Percentiles rank a stretch among this genome's conserved stretches.
Evolutionary conservation across 768 basidiomycete species (phyloP).

Genomic region (Macrocybe gigantea): DNA sequence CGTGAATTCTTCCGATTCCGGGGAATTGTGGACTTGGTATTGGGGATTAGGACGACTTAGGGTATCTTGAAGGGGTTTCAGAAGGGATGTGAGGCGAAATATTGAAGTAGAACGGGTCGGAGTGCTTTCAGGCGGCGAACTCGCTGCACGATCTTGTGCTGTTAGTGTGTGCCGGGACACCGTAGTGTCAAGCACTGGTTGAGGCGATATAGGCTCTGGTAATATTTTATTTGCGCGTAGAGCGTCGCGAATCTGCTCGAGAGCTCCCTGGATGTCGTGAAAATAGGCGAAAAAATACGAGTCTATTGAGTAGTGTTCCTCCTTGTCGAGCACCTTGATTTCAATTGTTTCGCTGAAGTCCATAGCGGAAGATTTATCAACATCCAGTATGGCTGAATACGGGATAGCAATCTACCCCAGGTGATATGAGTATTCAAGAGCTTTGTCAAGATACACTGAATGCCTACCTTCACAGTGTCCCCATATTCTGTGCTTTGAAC

Average conservation of each 20-base stretch:
- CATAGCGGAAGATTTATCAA: constrained; percentile 83
- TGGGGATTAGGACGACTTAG: constrained; percentile 19
- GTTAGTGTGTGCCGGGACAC: constrained; percentile 28
- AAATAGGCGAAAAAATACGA: constrained; percentile 97
- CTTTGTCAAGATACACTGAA: neutral
- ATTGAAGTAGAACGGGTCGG: constrained; percentile 32
- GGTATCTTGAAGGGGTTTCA: constrained; percentile 64
- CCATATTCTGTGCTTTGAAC: constrained; percentile 94
- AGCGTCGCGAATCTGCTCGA: constrained; percentile 77
- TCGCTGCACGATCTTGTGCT: constrained; percentile 35
- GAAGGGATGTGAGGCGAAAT: constrained; percentile 60
- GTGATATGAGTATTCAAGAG: neutral
- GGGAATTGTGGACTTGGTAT: constrained; percentile 23
- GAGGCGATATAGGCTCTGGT: constrained; percentile 25
- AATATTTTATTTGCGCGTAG: constrained; percentile 51
- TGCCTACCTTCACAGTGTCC: constrained; percentile 81
- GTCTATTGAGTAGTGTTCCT: constrained; percentile 72
- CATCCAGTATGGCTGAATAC: constrained; percentile 81
- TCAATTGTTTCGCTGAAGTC: constrained; percentile 97
- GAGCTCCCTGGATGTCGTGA: constrained; percentile 67
- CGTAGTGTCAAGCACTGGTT: constrained; percentile 57
- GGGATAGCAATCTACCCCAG: constrained; percentile 79
- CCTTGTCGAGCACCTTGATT: constrained; percentile 83
- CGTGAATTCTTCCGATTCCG: constrained; percentile 59
- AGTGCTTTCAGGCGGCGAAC: constrained; percentile 26